Percentiles rank a stretch among this genome's conserved stretches.
phyloP scores from a whole-genome alignment of 2,329 filamentous ascomycete genomes.

The Nigrospora sphaerica region DNA sequence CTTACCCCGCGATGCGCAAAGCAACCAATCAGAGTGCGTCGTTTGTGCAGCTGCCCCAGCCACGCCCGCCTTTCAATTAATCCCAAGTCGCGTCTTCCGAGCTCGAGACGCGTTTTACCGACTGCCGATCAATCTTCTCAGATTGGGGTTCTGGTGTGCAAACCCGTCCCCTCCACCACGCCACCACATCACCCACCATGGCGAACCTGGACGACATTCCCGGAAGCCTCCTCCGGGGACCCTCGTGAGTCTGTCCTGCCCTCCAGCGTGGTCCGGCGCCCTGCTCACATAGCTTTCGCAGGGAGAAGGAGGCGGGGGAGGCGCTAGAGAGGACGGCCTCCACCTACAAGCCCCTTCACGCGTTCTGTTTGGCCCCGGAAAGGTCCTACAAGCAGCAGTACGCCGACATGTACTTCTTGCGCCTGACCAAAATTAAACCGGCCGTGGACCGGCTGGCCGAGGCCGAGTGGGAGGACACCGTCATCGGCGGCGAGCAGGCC shows the following conservation, averaged over 20 bases:
- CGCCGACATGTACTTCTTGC: constrained; percentile 95
- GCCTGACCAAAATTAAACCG: constrained; percentile 81
- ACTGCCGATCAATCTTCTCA: too few relatives aligned
- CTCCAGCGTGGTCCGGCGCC: background rate
- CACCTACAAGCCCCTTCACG: constrained; percentile 66
- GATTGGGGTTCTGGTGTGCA: too few relatives aligned
- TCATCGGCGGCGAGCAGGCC: constrained; percentile 70
- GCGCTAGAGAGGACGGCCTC: constrained; percentile 45
- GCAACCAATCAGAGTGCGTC: too few relatives aligned
- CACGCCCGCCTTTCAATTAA: too few relatives aligned
- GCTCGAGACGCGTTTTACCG: too few relatives aligned
- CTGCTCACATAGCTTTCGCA: constrained; percentile 10
- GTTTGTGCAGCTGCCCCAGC: too few relatives aligned
- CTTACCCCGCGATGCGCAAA: too few relatives aligned
- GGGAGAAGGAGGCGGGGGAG: constrained; percentile 27
- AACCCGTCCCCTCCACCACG: too few relatives aligned
- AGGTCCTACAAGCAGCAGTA: constrained; percentile 89
- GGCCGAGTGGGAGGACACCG: constrained; percentile 70
- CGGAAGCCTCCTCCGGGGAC: constrained; percentile 37
- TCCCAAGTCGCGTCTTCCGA: too few relatives aligned
- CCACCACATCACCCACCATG: constrained; percentile 22
- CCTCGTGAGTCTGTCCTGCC: constrained; percentile 32
- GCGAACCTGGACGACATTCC: constrained; percentile 34
- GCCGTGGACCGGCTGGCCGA: constrained; percentile 67
- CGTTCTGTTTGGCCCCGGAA: constrained; percentile 64